Evolutionary conservation across 2,329 filamentous ascomycete genomes (phyloP), one percentile per base, ranked within the genome.

Genomic region (Cryphonectria nitschkei): DNA sequence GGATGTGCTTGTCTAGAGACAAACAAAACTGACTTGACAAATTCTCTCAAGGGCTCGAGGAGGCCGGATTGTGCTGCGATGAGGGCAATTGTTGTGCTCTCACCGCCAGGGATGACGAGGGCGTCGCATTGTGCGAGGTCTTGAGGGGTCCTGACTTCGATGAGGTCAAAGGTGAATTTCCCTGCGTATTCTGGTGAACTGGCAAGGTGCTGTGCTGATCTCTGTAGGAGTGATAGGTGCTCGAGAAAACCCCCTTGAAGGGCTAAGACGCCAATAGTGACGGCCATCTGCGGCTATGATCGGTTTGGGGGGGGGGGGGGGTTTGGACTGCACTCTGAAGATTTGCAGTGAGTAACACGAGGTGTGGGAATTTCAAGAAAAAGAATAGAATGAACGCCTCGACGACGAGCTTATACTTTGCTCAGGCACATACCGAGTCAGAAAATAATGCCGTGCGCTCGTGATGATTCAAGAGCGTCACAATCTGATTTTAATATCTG

Each of bases 211-310:
- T 81, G 78, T 2, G 90, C 87, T 7, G 95, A 94, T 73, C 88
- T 86, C 74, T 87, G 87, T 52, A 98, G 86, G 52, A 97, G 88
- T 74, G 89, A 86, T 70, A 97, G 80, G 83, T 99, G 95, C 80
- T 99, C 95, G 77, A 90, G 87, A 81, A 98, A 98, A 70, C 95
- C 95, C 76, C 96, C 96, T 82, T 99, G 96, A 26, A 99, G 88
- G 75, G 96, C 88, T 67, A 92, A 82, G 34, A 91, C 88, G 63
- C 89, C 89, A 50, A 91, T 81, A 2, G 85, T 88, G 72, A 88
- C 76, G 29, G 76, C 73, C 76, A 80, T 79, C 26, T 34, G 62
- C 41, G 11, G 29, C 50, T 50, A 52, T 22, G n/a, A 19, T 62
- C 8, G 39, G n/a, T 54, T 11, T 5, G 46, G 26, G 26, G 26